These are phyloP conservation scores for Neurospora discreta DNA, from an alignment of 495 filamentous ascomycete genomes.

Conservation along the genomic window DNA sequence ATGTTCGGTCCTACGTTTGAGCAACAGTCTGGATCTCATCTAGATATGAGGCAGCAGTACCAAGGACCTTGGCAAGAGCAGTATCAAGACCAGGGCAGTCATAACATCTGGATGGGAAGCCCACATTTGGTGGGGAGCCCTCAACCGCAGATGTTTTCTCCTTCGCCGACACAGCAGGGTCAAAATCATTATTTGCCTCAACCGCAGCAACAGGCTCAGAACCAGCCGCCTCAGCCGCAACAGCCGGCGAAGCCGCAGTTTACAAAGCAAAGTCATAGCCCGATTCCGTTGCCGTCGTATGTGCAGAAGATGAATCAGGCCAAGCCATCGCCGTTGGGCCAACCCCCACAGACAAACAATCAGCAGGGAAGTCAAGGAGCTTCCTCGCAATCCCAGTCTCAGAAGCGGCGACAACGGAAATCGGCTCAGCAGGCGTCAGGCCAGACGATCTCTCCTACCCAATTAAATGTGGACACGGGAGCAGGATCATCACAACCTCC, in stretches of 20 bases:
- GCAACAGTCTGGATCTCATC: slow-evolving; percentile 22
- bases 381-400: not conserved
- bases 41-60: slow-evolving; percentile 36
- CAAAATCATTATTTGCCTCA: not conserved
- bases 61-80: slow-evolving; percentile 21
- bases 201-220: slow-evolving; percentile 1
- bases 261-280: slow-evolving; percentile 23
- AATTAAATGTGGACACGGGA: not conserved
- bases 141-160: not conserved
- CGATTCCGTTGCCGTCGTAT: slow-evolving; percentile 22
- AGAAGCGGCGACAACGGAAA: not conserved
- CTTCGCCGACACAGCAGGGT: not conserved
- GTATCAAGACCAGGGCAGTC: not conserved
- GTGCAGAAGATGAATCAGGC: slow-evolving; percentile 11
- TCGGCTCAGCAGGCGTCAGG: not conserved
- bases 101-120: slow-evolving; percentile 11
- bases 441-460: not conserved
- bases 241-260: not conserved
- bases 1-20: slow-evolving; percentile 4
- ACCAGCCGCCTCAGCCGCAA: not conserved
- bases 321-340: slow-evolving; percentile 7
- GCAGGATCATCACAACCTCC: not conserved
- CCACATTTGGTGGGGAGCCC: not conserved
- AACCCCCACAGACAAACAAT: slow-evolving; percentile 1
- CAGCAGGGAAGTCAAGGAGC: not conserved